Evolutionary conservation across 2,329 filamentous ascomycete species (phyloP).

Genomic region (Mycocentrospora acerina): DNA sequence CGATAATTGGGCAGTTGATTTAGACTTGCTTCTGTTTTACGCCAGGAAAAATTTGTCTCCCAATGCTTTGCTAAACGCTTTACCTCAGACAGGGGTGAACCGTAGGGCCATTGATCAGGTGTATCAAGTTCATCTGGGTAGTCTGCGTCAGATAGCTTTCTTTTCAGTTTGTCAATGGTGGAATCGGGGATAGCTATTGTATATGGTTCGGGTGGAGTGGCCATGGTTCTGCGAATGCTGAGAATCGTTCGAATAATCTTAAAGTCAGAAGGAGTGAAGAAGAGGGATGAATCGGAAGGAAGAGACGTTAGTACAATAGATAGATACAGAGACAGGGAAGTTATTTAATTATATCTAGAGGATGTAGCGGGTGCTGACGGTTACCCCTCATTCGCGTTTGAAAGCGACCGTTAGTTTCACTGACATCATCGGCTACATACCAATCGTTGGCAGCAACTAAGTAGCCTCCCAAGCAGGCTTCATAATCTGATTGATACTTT

Average conservation of each 20-base stretch:
- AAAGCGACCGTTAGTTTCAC: too few species aligned
- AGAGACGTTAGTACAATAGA: too few species aligned
- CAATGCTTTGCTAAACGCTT: conserved; percentile 61
- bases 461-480: too few species aligned
- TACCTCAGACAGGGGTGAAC: conserved; percentile 61
- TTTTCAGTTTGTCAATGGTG: conserved; percentile 55
- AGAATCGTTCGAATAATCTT: not conserved
- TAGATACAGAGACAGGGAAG: too few species aligned
- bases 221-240: conserved; percentile 5
- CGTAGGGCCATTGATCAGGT: conserved; percentile 56
- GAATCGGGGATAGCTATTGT: conserved; percentile 40
- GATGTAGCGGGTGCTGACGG: too few species aligned
- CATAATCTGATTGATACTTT: too few species aligned
- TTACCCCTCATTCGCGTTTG: too few species aligned
- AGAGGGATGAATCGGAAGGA: too few species aligned
- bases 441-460: too few species aligned
- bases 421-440: too few species aligned
- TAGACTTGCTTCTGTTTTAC: conserved; percentile 57
- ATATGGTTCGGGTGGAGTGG: conserved; percentile 21
- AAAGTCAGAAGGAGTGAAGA: too few species aligned
- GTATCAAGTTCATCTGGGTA: conserved; percentile 59
- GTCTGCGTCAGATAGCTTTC: conserved; percentile 56
- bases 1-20: conserved; percentile 64
- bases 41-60: conserved; percentile 62
- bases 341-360: too few species aligned